Evolutionary conservation across 2,329 filamentous ascomycete species (phyloP), one percentile per base, ranked within the genome.

Genomic region (Trichophyton equinum): DNA sequence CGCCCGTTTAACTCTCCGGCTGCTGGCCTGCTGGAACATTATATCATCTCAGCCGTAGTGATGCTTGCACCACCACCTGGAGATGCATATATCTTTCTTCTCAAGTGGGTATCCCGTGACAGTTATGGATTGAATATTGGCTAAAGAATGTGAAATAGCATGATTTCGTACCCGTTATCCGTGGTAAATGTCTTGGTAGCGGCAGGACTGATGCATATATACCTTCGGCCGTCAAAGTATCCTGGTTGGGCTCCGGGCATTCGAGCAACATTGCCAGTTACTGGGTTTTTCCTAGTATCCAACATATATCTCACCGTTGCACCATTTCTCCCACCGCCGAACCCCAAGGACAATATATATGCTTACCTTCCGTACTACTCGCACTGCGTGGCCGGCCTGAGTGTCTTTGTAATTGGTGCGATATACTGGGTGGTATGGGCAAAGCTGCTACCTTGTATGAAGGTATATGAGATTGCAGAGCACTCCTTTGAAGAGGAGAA

Each of bases 21-120:
- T n/a, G 75, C 82, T 5, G 73, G 73, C 9, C 67, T 77, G 8
- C 82, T 87, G 65, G 76, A 87, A 20, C 85, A 88, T 69, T 88
- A 83, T 80, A 67, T 85, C 15, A 78, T 87, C 2, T 85, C 84
- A 0, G 76, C 85, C 61, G 78, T 88, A 51, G 78, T 88, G 11
- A 79, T 89, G 36, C 70, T 87, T 2, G 85, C 84, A 0, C 85
- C 85, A 1, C 86, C 86, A 0, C 81, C 84, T 0, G 85, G 85
- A 0, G 80, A 85, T 15, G 85, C 85, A 0, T 88, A 88, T 71
- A 85, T 85, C 71, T 88, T 88, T 67, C 65, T 76, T 9, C 64
- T 74, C 62, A 75, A 75, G 72, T 74, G 67, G 64, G 71, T 67
- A n/a, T 18, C n/a, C 22, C n/a, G 22, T 20, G 11, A 5, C 27